Percentiles rank a stretch among this genome's conserved stretches.
phyloP scores from a whole-genome alignment of 2,329 filamentous ascomycete species.

The Parastagonospora nodorum region DNA sequence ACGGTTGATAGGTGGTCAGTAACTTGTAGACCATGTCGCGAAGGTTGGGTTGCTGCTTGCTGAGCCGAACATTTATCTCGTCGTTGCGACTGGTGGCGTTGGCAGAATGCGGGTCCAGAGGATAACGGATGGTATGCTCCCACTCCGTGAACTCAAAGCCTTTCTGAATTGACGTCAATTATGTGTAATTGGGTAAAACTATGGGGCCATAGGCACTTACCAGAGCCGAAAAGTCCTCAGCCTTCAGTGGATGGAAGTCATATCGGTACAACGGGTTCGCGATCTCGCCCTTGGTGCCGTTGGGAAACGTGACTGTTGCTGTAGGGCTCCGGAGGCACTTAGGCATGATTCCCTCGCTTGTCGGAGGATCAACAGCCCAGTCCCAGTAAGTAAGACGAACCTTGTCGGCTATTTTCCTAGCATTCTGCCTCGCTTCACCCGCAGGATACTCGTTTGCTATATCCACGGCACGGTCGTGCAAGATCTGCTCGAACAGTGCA shows the following conservation, averaged over 20 bases:
- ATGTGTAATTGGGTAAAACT: background rate
- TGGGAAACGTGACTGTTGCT: constrained; percentile 30
- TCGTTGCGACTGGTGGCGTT: constrained; percentile 37
- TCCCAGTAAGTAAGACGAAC: constrained; percentile 44
- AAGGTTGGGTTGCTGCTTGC: constrained; percentile 35
- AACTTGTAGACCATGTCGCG: constrained; percentile 41
- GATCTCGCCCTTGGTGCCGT: constrained; percentile 30
- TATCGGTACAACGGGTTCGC: constrained; percentile 37
- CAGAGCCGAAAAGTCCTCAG: constrained; percentile 32
- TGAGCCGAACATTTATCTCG: constrained; percentile 29
- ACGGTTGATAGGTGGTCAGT: constrained; percentile 37
- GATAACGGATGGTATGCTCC: constrained; percentile 38
- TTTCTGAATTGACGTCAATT: constrained; percentile 11
- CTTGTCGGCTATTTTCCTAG: constrained; percentile 26
- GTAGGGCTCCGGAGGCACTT: constrained; percentile 23
- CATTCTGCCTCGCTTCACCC: constrained; percentile 27
- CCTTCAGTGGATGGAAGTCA: constrained; percentile 36
- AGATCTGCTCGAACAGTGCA: constrained; percentile 40
- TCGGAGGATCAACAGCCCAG: constrained; percentile 35
- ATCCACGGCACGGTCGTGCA: constrained; percentile 35
- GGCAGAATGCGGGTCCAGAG: constrained; percentile 23
- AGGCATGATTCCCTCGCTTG: constrained; percentile 33
- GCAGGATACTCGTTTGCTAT: constrained; percentile 35
- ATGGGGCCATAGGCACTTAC: constrained; percentile 14
- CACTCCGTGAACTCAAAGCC: constrained; percentile 40